Conservation (phyloP, 2,329 filamentous ascomycete species). For the Plectosphaerella sp. region DNA sequence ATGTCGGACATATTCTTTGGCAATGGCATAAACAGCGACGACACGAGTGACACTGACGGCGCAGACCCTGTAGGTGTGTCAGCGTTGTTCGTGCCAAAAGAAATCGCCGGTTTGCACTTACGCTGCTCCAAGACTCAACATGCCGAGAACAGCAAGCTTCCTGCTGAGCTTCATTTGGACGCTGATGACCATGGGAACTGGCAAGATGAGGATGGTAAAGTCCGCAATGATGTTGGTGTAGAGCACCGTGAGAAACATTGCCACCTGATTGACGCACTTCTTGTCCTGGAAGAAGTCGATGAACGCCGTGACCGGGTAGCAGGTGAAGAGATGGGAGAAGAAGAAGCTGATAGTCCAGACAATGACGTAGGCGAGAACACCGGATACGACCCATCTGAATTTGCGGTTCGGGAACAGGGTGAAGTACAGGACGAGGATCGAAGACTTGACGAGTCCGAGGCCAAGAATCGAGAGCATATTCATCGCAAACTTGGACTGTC, state of each 20-base stretch:
- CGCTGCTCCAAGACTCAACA: constrained; percentile 19
- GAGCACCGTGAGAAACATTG: constrained; percentile 15
- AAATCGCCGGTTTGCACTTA: constrained; percentile 8
- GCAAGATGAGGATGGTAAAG: constrained; percentile 17
- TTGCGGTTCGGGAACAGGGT: constrained; percentile 23
- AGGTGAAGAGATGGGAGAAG: constrained; percentile 20
- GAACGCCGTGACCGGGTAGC: constrained; percentile 17
- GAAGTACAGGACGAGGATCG: constrained; percentile 26
- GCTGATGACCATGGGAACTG: constrained; percentile 18
- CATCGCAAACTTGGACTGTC: constrained; percentile 7
- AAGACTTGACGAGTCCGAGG: constrained; percentile 25
- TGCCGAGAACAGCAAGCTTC: constrained; percentile 18
- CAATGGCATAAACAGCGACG: constrained; percentile 15
- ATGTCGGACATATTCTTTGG: constrained; percentile 12
- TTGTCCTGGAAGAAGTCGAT: constrained; percentile 18
- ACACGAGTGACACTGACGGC: constrained; percentile 13
- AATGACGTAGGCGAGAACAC: constrained; percentile 15
- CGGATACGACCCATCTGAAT: constrained; percentile 19
- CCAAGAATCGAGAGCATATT: constrained; percentile 22
- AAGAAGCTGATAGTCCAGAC: constrained; percentile 18
- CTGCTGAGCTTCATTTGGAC: constrained; percentile 17
- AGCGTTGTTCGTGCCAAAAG: background rate
- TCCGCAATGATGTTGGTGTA: constrained; percentile 18
- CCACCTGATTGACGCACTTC: constrained; percentile 14
- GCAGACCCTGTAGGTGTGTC: constrained; percentile 4